phyloP scores from a whole-genome alignment of 345 rosid species.

The Trapa bicornis region DNA sequence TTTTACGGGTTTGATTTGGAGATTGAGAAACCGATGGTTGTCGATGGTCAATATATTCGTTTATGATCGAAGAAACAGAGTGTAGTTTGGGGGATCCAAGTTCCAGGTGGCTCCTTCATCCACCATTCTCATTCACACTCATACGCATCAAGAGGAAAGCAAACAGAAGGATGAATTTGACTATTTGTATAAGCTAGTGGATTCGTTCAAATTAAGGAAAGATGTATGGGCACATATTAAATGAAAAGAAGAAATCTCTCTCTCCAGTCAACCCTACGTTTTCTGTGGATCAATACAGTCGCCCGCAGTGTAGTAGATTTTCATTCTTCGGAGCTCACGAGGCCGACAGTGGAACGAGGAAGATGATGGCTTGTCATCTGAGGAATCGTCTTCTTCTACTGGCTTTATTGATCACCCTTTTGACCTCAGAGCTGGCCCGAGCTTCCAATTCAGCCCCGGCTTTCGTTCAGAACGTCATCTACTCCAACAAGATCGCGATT shows the following conservation, averaged over 20 bases:
- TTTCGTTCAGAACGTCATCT: constrained; percentile 67
- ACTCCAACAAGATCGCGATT: constrained; percentile 75
- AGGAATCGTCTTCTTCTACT: constrained; percentile 1
- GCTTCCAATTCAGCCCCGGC: constrained; percentile 66
- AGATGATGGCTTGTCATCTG: constrained; percentile 6
- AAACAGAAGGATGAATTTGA: background rate
- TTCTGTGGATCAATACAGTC: background rate
- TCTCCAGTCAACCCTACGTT: background rate
- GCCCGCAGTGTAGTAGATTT: background rate
- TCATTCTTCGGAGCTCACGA: background rate
- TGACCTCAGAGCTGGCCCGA: constrained; percentile 10
- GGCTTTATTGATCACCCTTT: constrained; percentile 8
- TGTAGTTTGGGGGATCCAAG: no score
- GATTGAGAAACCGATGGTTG: no score
- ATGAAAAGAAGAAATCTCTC: background rate
- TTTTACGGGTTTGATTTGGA: background rate
- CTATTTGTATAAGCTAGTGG: background rate
- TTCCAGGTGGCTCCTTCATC: no score
- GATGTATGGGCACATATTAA: background rate
- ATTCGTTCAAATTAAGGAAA: background rate
- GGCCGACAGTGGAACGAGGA: constrained; percentile 1
- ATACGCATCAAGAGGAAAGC: background rate
- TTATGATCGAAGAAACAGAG: no score
- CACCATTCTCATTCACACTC: no score
- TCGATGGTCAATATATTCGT: no score